These are phyloP conservation scores for Zoysia matrella DNA, from an alignment of 202 grass and related monocot species.

Conservation along the genomic window DNA sequence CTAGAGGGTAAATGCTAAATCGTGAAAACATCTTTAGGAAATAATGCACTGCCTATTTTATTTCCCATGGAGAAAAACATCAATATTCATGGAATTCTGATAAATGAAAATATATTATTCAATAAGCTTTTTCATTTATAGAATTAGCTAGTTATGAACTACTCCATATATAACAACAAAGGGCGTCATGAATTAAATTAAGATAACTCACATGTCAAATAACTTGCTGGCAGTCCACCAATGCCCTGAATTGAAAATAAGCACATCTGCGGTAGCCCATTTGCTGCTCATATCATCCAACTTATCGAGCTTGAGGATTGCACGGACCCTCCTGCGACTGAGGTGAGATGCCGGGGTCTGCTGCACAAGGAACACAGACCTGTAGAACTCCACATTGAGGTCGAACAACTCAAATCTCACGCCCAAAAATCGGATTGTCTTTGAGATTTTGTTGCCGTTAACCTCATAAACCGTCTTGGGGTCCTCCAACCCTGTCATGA, in stretches of 20 bases:
- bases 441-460: conserved; percentile 85
- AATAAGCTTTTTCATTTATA: neutral
- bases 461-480: conserved; percentile 83
- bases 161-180: neutral
- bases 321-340: conserved; percentile 57
- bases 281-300: conserved; percentile 73
- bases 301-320: conserved; percentile 77
- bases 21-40: neutral
- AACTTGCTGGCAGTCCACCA: conserved; percentile 98
- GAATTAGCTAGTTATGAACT: neutral
- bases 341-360: conserved; percentile 59
- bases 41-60: neutral
- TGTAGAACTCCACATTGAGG: conserved; percentile 87
- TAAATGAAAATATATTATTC: neutral
- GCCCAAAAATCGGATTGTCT: conserved; percentile 83
- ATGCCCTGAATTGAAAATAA: conserved; percentile 98
- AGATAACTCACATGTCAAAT: conserved; percentile 90
- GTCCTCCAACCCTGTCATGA: conserved; percentile 82
- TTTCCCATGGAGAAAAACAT: neutral
- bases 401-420: conserved; percentile 81
- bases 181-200: neutral
- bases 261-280: conserved; percentile 74
- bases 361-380: conserved; percentile 85
- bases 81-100: neutral
- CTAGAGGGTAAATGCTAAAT: conserved; percentile 9